phyloP scores from a whole-genome alignment of 2,329 filamentous ascomycete genomes.

The Phialemoniopsis sp. region DNA sequence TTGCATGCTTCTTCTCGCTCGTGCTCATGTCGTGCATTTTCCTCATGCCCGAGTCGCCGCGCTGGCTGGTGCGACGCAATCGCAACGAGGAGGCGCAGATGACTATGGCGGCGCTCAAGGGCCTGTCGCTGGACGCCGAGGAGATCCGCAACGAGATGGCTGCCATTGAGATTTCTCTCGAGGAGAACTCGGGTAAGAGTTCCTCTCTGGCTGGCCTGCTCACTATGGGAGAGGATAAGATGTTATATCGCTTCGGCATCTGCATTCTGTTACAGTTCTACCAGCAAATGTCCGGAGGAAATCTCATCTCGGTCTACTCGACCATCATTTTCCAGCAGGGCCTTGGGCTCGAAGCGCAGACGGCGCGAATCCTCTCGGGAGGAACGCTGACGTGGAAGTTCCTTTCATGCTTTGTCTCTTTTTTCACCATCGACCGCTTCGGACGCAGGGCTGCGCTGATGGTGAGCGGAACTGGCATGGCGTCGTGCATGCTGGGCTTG shows the following conservation, averaged over 20 bases:
- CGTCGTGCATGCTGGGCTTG: conserved; percentile 48
- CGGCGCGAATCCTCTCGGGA: conserved; percentile 33
- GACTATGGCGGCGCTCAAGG: conserved; percentile 23
- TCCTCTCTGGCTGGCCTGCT: conserved; percentile 36
- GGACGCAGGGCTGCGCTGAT: conserved; percentile 48
- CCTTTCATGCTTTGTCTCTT: conserved; percentile 41
- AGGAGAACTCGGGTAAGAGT: conserved; percentile 28
- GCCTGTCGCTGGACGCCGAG: too few relatives aligned
- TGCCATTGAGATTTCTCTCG: conserved; percentile 39
- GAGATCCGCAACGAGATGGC: conserved; percentile 35
- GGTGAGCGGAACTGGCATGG: conserved; percentile 46
- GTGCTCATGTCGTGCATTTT: conserved; percentile 27
- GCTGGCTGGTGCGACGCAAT: conserved; percentile 29
- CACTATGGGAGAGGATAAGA: conserved; percentile 44
- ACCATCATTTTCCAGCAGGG: conserved; percentile 33
- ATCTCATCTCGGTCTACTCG: conserved; percentile 42
- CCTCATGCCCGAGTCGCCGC: conserved; percentile 26
- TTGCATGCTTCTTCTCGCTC: conserved; percentile 23
- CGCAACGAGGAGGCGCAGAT: conserved; percentile 23
- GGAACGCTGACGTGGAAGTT: conserved; percentile 54
- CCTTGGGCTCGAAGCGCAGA: conserved; percentile 28
- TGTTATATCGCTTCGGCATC: conserved; percentile 44
- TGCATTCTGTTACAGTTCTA: conserved; percentile 45
- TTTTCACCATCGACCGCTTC: conserved; percentile 45
- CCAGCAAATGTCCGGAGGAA: conserved; percentile 45